Evolutionary conservation across 176 grass and related monocot genomes (phyloP).

Genomic region (Triticum turgidum): DNA sequence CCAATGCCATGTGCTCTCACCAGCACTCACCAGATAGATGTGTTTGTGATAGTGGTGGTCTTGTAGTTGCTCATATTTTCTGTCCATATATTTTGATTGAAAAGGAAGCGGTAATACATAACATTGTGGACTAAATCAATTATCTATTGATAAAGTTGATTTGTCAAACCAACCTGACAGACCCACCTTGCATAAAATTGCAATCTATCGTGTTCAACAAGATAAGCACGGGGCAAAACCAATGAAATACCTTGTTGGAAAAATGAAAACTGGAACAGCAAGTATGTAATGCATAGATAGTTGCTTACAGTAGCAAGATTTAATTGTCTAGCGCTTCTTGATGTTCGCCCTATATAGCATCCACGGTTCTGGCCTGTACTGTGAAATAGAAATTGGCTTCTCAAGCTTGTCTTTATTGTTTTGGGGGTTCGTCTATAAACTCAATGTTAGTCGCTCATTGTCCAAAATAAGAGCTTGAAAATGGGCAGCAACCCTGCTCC

Average conservation of each 20-base stretch:
- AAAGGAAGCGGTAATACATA: too few relatives aligned
- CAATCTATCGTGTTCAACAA: constrained; percentile 9
- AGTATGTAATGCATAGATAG: background rate
- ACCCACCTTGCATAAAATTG: constrained; percentile 46
- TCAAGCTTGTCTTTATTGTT: constrained; percentile 42
- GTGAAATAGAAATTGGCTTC: constrained; percentile 43
- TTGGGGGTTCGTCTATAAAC: constrained; percentile 49
- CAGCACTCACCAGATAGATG: too few relatives aligned
- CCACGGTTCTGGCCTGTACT: constrained; percentile 86
- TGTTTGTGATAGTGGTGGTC: too few relatives aligned
- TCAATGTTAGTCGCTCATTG: constrained; percentile 49
- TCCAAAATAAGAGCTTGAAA: constrained; percentile 35
- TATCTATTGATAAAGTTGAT: constrained; percentile 58
- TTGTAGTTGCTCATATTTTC: too few relatives aligned
- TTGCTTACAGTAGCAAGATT: constrained; percentile 88
- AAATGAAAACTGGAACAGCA: background rate
- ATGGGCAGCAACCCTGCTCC: constrained; percentile 5
- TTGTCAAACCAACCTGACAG: constrained; percentile 88
- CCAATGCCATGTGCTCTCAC: too few relatives aligned
- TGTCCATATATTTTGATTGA: too few relatives aligned
- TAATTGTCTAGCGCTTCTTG: constrained; percentile 52
- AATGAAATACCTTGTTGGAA: constrained; percentile 9
- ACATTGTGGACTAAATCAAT: too few relatives aligned
- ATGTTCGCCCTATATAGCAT: constrained; percentile 56
- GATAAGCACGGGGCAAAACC: background rate